Base-by-base conservation (phyloP, 805 yeast genomes). In the Teunomyces kruisii region DNA sequence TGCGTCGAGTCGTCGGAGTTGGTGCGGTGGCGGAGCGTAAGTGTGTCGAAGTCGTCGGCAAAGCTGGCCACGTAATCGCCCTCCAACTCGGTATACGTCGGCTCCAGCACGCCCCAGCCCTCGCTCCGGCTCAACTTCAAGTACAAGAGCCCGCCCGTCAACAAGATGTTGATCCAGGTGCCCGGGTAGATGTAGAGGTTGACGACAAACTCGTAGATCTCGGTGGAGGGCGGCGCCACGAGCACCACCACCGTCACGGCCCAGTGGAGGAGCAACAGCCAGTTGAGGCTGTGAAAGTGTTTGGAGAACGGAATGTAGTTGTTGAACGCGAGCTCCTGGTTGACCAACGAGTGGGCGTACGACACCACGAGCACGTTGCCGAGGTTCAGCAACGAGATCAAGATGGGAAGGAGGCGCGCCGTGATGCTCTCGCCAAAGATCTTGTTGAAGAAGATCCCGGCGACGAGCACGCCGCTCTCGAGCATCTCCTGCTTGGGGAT, bases 331-430 rank as follows among this genome's bases (percentile, higher is more conserved):
- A 82, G 63, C 50, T 79, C 84, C 51, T 77, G 79, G 53, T 78
- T 79, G 36, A 83, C 83, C 29, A 80, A 59, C 6, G 83, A 73
- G 46, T 79, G 83, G 3, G 86, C 83, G 55, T 75, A 83, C 5
- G 81, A 70, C 3, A 82, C 88, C 30, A 83, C 87, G 40, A 82
- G 64, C 9, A 82, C 82, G 52, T 82, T 83, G 2, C 88, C 88
- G 37, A 83, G 64, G 44, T 81, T 82, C 12, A 86, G 82, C 16
- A 79, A 57, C 3, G 85, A 76, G n/a, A 82, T 81, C 15, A 80
- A 62, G 9, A 81, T 58, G 0, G 87, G 86, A 28, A 82, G 63
- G 0, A 80, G 51, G 8, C 76, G 60, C 3, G 61, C 68, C 0
- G 83, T 77, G 13, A 76, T 58, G 7, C 78, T 70, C 45, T 76